Base-by-base conservation (phyloP, 2,329 filamentous ascomycete genomes). In the Penicillium frequentans region DNA sequence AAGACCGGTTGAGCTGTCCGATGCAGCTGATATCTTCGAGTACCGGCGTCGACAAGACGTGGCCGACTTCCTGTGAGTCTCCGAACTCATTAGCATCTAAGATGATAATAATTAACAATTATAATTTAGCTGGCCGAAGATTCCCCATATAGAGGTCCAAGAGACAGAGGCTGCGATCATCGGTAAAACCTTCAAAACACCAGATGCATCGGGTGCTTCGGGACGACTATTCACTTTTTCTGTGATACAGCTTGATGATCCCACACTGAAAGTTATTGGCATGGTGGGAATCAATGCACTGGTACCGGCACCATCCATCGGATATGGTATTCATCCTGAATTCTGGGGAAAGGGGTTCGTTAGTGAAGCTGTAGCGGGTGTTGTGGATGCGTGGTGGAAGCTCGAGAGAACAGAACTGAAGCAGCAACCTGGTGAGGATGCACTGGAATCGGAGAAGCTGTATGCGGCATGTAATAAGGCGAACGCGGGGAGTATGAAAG, bases 41-140 rank as follows among this genome's bases (percentile, higher is more conserved):
- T 63, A 65, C 21, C 58, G 67, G 51, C 56, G 55, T 19, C 59
- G 59, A 49, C 55, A 63, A 44, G 67, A 70, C 9, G 68, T 71
- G 31, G 68, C 67, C 23, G 55, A 64, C 24, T 71, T 64, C 63
- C 64, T 70, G 68, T 71, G 61, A 59, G 61, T 42, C 23, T 24
- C 37, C n/a, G 27, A 19, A 10, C 4, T 48, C n/a, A 14, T 10
- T n/a, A n/a, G 4, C 21, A 14, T 7, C n/a, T 48, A 33, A 21
- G 13, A 10, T 21, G 19, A 14, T 13, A 1, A 7, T 19, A 23
- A 19, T 3, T 23, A 7, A 42, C 11, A 4, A 21, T 3, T 19
- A 2, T n/a, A 5, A 23, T 49, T 21, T 24, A 50, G 59, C 5
- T 61, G 58, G 60, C 56, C 62, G 2, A 59, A 51, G 35, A 24